A percentile compares a stretch with the other conserved stretches of the same genome.
phyloP scores from a whole-genome alignment of 371 early-diverging fungal genomes.

The Syncephalastrum sp. region DNA sequence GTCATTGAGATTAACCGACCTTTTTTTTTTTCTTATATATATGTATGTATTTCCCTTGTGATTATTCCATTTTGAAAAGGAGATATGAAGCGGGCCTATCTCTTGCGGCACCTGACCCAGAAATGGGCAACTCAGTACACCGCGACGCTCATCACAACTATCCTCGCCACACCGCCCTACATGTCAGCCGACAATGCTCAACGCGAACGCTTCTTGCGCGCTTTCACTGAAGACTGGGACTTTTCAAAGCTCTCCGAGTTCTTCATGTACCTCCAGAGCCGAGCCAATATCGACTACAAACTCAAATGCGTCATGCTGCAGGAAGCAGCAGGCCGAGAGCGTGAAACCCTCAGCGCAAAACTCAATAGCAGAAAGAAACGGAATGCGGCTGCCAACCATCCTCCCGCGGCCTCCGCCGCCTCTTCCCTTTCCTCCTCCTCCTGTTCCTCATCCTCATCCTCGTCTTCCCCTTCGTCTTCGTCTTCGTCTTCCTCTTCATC shows the following conservation, averaged over 20 bases:
- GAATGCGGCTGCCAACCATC: no score
- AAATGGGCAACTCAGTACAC: constrained; percentile 64
- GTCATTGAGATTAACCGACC: neutral
- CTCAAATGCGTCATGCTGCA: constrained; percentile 74
- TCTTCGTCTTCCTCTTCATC: no score
- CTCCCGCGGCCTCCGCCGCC: no score
- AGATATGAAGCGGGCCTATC: constrained; percentile 52
- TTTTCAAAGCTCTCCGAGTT: constrained; percentile 77
- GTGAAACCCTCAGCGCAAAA: constrained; percentile 41
- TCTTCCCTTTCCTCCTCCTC: no score
- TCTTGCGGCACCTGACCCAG: constrained; percentile 54
- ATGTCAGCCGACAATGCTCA: constrained; percentile 29
- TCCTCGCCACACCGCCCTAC: constrained; percentile 40
- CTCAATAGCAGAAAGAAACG: constrained; percentile 25
- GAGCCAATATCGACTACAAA: constrained; percentile 68
- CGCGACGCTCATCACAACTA: constrained; percentile 46
- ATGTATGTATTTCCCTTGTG: neutral
- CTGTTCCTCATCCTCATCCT: no score
- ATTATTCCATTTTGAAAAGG: constrained; percentile 22
- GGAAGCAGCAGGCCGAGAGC: constrained; percentile 60
- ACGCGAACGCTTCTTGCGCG: constrained; percentile 64
- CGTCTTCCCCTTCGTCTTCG: no score
- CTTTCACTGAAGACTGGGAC: constrained; percentile 73
- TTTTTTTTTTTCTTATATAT: neutral
- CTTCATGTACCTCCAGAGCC: constrained; percentile 68